A percentile compares a stretch with the other conserved stretches of the same genome.
Conservation (phyloP, 495 filamentous ascomycete genomes). For the Talaromyces thailandensis region DNA sequence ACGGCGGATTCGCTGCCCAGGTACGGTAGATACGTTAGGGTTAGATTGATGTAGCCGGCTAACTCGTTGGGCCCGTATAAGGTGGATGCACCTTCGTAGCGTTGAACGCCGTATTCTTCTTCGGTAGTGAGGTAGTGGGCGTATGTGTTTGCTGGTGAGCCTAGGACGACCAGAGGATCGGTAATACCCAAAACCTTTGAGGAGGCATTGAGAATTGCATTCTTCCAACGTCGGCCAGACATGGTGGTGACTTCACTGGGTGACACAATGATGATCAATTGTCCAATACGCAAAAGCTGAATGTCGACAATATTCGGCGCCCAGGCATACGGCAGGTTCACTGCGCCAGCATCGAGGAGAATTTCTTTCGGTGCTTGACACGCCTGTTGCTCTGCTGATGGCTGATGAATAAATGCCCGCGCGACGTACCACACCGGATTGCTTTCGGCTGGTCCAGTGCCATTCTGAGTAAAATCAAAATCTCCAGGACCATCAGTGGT, state of each 20-base stretch:
- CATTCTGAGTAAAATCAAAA: slow-evolving; percentile 91
- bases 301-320: slow-evolving; percentile 90
- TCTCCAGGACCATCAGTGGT: slow-evolving; percentile 89
- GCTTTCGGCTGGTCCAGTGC: slow-evolving; percentile 56
- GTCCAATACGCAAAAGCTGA: slow-evolving; percentile 80
- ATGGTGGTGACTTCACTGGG: slow-evolving; percentile 94
- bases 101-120: slow-evolving; percentile 83
- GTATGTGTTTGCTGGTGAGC: slow-evolving; percentile 92
- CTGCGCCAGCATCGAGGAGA: slow-evolving; percentile 80
- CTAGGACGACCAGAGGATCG: slow-evolving; percentile 71
- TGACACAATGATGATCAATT: slow-evolving; percentile 77
- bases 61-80: slow-evolving; percentile 90
- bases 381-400: slow-evolving; percentile 57
- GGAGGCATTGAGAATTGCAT: slow-evolving; percentile 56
- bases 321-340: slow-evolving; percentile 76
- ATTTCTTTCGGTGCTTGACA: slow-evolving; percentile 87
- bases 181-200: slow-evolving; percentile 34
- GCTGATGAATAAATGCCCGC: slow-evolving; percentile 59
- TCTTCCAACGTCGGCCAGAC: slow-evolving; percentile 87
- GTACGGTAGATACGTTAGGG: slow-evolving; percentile 61
- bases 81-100: slow-evolving; percentile 93
- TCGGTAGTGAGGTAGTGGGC: slow-evolving; percentile 93
- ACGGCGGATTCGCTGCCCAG: slow-evolving; percentile 39
- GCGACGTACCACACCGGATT: slow-evolving; percentile 81
- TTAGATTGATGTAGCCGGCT: slow-evolving; percentile 83